Evolutionary conservation across 768 basidiomycete genomes (phyloP), one percentile per base, ranked within the genome.

Genomic region (Boletus sp.): DNA sequence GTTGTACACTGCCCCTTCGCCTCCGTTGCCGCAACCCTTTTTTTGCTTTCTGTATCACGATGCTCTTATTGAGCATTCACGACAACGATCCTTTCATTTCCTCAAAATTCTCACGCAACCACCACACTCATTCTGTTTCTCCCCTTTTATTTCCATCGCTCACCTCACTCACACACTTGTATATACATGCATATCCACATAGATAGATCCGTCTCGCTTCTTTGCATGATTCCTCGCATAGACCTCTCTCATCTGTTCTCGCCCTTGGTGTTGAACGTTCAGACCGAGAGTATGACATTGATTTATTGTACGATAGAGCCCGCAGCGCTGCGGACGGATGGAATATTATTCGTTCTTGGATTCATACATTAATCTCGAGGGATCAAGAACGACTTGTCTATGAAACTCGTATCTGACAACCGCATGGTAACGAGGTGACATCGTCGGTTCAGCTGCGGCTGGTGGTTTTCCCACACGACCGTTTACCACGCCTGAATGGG

Each of bases 131-230:
- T 71, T 70, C 17, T 56, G 49, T 5, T 24, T 28, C 41, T 32
- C 29, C 35, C 32, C n/a, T 32, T 53, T 24, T 11, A 45, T 58
- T 56, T 56, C 55, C 59, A 42, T 61, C 57, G 1, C 54, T 60
- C 59, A 33, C 50, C 50, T 62, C 64, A 61, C 69, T 70, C 71
- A 66, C 60, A 66, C 68, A 71, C 52, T 64, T 68, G 64, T 73
- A 71, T 69, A 73, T 71, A 73, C 71, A 69, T 69, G 65, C 66
- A 71, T 64, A 73, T 71, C 73, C 70, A 63, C 69, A 71, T 73
- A 67, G 66, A 71, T 71, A 73, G 67, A 72, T 69, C 37, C 54
- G 54, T 33, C 39, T 44, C 55, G 17, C 41, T 56, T 64, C 57
- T 35, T 58, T 56, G 68, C 67, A 70, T 64, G 63, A 63, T 57